A percentile compares a stretch with the other conserved stretches of the same genome.
phyloP scores from a whole-genome alignment of 2,329 filamentous ascomycete species.

The Epichloe hybrida region DNA sequence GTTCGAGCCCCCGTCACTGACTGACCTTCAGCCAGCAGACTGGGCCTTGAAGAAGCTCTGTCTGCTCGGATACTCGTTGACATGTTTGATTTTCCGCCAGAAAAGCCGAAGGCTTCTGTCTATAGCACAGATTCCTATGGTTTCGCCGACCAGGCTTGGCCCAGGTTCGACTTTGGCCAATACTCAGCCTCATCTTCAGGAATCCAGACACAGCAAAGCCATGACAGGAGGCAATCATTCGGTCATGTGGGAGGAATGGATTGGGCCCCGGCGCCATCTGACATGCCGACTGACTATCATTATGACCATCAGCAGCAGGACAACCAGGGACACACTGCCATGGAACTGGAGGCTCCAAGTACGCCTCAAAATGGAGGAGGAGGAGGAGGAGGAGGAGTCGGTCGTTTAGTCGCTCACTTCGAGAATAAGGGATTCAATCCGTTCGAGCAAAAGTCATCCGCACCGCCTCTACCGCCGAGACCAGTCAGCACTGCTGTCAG shows the following conservation, averaged over 20 bases:
- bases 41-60: conserved; percentile 15
- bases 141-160: conserved; percentile 20
- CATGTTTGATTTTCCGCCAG: conserved; percentile 25
- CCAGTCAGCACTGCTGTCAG: conserved; percentile 15
- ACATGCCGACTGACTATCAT: conserved; percentile 16
- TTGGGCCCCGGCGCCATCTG: conserved; percentile 21
- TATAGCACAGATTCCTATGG: conserved; percentile 16
- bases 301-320: conserved; percentile 9
- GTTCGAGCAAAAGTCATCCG: conserved; percentile 24
- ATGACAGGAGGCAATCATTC: conserved; percentile 16
- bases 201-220: conserved; percentile 11
- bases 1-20: conserved; percentile 24
- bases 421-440: conserved; percentile 20
- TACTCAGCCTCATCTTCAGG: conserved; percentile 11
- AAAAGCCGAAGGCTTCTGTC: conserved; percentile 18
- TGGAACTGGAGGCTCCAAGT: conserved; percentile 16
- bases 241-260: conserved; percentile 22
- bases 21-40: conserved; percentile 21
- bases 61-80: conserved; percentile 20
- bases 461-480: conserved; percentile 23
- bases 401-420: conserved; percentile 27
- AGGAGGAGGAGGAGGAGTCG: conserved; percentile 13
- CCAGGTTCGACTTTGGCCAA: conserved; percentile 17
- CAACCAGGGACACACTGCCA: conserved; percentile 7
- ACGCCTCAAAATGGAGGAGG: conserved; percentile 13